Evolutionary conservation across 2,329 filamentous ascomycete species (phyloP).

Genomic region (Nigrospora osmanthi): DNA sequence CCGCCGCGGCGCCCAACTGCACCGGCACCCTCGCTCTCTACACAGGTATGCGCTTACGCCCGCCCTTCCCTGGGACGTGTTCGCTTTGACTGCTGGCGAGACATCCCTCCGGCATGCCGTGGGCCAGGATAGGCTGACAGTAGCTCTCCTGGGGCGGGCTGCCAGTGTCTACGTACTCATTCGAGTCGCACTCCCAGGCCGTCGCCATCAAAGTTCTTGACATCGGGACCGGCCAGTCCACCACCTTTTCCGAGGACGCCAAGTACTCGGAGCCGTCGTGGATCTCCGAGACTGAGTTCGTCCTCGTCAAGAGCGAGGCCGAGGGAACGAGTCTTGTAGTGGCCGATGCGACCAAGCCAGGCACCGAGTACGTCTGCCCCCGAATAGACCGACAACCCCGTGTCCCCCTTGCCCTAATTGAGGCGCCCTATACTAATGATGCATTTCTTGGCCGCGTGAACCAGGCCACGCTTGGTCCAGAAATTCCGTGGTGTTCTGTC

Average conservation of each 20-base stretch:
- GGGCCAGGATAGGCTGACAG: background rate
- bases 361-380: constrained; percentile 26
- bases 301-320: constrained; percentile 45
- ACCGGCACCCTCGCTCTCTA: constrained; percentile 59
- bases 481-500: constrained; percentile 44
- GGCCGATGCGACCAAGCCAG: constrained; percentile 24
- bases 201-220: constrained; percentile 66
- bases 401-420: no score
- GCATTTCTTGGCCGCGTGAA: background rate
- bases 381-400: no score
- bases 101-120: background rate
- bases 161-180: constrained; percentile 68
- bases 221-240: constrained; percentile 57
- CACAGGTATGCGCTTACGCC: constrained; percentile 38
- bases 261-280: constrained; percentile 65
- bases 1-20: constrained; percentile 60
- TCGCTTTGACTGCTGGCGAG: constrained; percentile 7
- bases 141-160: background rate
- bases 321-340: constrained; percentile 39
- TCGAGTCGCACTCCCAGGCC: constrained; percentile 62
- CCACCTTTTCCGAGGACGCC: constrained; percentile 54
- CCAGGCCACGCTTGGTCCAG: constrained; percentile 36
- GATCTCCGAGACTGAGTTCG: constrained; percentile 59
- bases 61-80: background rate
- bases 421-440: no score